These are phyloP conservation scores for Fusarium begoniae DNA, from an alignment of 2,329 filamentous ascomycete species.

Conservation along the genomic window DNA sequence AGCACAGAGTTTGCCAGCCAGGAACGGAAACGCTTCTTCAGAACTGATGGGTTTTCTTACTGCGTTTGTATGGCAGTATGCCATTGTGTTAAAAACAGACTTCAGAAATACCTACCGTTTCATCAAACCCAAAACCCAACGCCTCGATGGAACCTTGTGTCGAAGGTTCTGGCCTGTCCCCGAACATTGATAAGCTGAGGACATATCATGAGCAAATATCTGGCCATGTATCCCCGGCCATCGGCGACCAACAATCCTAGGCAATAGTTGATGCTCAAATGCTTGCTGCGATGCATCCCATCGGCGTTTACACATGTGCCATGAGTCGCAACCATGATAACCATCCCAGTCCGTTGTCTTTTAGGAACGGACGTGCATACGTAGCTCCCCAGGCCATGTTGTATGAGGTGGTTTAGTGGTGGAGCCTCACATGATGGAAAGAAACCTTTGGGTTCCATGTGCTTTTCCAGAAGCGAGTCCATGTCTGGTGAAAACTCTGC, in stretches of 20 bases:
- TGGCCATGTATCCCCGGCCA: background rate
- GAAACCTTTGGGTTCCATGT: conserved; percentile 20
- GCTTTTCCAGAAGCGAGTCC: conserved; percentile 30
- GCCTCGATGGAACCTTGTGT: background rate
- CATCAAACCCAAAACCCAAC: background rate
- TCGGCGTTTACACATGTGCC: background rate
- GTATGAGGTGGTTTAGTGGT: conserved; percentile 22
- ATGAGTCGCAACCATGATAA: conserved; percentile 19
- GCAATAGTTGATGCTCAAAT: conserved; percentile 9
- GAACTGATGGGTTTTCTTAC: background rate
- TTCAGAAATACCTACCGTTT: conserved; percentile 5
- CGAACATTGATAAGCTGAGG: background rate
- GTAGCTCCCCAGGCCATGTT: background rate
- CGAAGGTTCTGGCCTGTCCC: background rate
- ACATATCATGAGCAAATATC: background rate
- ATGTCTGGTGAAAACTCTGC: conserved; percentile 31
- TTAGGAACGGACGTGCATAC: conserved; percentile 10
- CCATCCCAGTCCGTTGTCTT: background rate
- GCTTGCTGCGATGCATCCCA: conserved; percentile 9
- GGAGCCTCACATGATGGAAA: conserved; percentile 27
- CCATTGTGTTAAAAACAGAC: background rate
- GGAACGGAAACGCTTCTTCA: background rate
- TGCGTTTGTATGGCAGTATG: background rate
- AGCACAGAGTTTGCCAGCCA: background rate
- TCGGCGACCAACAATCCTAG: conserved; percentile 7